Evolutionary conservation across 2,329 filamentous ascomycete genomes (phyloP), one percentile per base, ranked within the genome.

Genomic region (Ilyonectria mors-panacis): DNA sequence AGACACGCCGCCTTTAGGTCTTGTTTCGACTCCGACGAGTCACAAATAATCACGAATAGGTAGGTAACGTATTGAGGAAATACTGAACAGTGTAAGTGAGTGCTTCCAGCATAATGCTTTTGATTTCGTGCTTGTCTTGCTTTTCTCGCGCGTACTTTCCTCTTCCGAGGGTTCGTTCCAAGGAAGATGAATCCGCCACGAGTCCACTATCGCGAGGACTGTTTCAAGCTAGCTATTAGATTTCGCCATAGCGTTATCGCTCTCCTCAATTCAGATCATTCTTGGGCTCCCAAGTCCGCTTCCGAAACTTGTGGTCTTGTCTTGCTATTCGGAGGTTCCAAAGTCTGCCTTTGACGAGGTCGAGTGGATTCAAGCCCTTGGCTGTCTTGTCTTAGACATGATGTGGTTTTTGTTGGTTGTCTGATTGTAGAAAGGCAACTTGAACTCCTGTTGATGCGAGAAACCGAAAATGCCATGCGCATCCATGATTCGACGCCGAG

Each of bases 181-280:
- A 60, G 70, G 70, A 74, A 65, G 61, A 71, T 68, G 65, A 68
- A 69, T 58, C 65, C 66, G 66, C 70, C 64, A 74, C 71, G 70
- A 75, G 70, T 73, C 74, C 74, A 76, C 74, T 75, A 75, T 73
- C 68, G 73, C 65, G 73, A 77, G 66, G 75, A 77, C 75, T 76
- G 70, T 78, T 77, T 75, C 76, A 77, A 78, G 76, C 76, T 77
- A 76, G 76, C 76, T 78, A 77, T 78, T 78, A 76, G 75, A 78
- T 77, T 78, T 78, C 76, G 75, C 76, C 73, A 77, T 78, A 77
- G 76, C 76, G 72, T 78, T 73, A 74, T 77, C 75, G 76, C 76
- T 78, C 76, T 77, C 72, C 58, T 75, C 74, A 75, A 75, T 74
- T 76, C 71, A 74, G 74, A 70, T 70, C 68, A 67, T 74, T 69